phyloP scores from a whole-genome alignment of 2,329 filamentous ascomycete species.

The Cercospora zeae-maydis region DNA sequence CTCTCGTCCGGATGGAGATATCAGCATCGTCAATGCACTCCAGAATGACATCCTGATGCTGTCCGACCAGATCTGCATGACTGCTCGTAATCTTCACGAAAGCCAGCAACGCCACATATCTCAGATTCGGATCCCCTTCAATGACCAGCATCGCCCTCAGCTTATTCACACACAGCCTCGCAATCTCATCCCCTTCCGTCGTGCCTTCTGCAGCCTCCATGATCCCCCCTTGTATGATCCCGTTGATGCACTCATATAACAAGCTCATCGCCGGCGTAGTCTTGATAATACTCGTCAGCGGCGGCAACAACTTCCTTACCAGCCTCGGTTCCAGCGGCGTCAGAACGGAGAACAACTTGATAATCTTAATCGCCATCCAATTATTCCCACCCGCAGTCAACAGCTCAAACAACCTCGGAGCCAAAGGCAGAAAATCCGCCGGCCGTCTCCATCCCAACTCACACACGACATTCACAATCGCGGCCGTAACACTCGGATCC shows the following conservation, averaged over 20 bases:
- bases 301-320: constrained; percentile 85
- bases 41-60: constrained; percentile 94
- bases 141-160: constrained; percentile 90
- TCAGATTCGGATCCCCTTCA: constrained; percentile 90
- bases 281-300: constrained; percentile 86
- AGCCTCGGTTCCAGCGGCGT: constrained; percentile 89
- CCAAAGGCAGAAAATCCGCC: constrained; percentile 87
- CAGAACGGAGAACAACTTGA: constrained; percentile 94
- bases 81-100: constrained; percentile 92
- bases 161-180: constrained; percentile 86
- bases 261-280: constrained; percentile 98
- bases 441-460: constrained; percentile 92
- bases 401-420: constrained; percentile 86
- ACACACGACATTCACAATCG: constrained; percentile 94
- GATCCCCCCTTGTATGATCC: constrained; percentile 95
- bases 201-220: constrained; percentile 76
- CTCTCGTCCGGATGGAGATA: constrained; percentile 90
- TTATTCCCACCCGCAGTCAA: constrained; percentile 92
- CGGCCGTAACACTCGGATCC: constrained; percentile 88
- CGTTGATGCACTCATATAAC: constrained; percentile 96
- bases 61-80: constrained; percentile 80
- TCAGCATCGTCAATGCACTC: constrained; percentile 94
- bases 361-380: constrained; percentile 99
- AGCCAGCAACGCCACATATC: constrained; percentile 92
- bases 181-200: constrained; percentile 84